These are phyloP conservation scores for Chaetomidium leptoderma DNA, from an alignment of 495 filamentous ascomycete genomes.

Conservation along the genomic window DNA sequence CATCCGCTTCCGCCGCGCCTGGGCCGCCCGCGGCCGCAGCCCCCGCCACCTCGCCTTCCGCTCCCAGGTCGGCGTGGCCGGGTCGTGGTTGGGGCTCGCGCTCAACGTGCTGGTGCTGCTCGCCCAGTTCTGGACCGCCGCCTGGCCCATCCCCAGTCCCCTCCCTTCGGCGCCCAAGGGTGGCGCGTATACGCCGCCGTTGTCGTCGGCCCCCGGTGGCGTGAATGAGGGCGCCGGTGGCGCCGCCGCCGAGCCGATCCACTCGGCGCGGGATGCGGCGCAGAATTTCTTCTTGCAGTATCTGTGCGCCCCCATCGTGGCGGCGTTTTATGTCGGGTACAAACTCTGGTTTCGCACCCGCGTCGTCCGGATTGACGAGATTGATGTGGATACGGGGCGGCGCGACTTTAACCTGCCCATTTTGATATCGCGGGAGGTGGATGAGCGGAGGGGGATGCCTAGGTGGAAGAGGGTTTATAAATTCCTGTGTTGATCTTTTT, in stretches of 20 bases:
- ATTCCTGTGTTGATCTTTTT: slow-evolving; percentile 41
- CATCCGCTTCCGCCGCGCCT: slow-evolving; percentile 85
- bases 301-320: slow-evolving; percentile 77
- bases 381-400: slow-evolving; percentile 86
- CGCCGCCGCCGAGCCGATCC: not conserved
- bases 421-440: slow-evolving; percentile 69
- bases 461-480: slow-evolving; percentile 76
- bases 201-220: slow-evolving; percentile 29
- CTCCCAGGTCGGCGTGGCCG: slow-evolving; percentile 73
- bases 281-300: slow-evolving; percentile 74
- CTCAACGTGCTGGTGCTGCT: slow-evolving; percentile 80
- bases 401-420: slow-evolving; percentile 77
- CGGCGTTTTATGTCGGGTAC: slow-evolving; percentile 69
- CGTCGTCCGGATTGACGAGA: slow-evolving; percentile 59
- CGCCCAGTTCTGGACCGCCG: slow-evolving; percentile 91
- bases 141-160: slow-evolving; percentile 58
- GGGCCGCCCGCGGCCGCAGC: slow-evolving; percentile 63
- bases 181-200: not conserved
- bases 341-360: slow-evolving; percentile 73
- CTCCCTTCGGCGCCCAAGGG: not conserved
- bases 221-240: slow-evolving; percentile 35
- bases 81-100: slow-evolving; percentile 77
- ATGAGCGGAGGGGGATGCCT: slow-evolving; percentile 70
- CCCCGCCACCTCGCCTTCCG: slow-evolving; percentile 74
- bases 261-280: slow-evolving; percentile 4